Evolutionary conservation across 1,139 yeast species (phyloP).

Genomic region (Arxiozyma bovina): DNA sequence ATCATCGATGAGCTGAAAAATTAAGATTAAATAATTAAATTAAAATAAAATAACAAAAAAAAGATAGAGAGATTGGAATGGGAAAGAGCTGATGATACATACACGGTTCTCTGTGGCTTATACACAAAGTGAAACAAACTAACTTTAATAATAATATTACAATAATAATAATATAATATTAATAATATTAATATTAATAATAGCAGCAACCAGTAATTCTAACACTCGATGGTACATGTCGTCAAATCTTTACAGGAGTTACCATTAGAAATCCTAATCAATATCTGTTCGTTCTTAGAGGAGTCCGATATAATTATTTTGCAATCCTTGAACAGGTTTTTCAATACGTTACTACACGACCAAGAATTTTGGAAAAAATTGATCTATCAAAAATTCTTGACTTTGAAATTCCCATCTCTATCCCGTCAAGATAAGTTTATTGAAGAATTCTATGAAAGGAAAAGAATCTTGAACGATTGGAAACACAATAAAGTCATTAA

Average conservation of each 20-base stretch:
- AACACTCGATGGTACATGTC: background rate
- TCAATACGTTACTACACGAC: conserved; percentile 47
- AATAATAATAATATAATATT: too few species aligned
- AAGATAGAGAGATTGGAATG: too few species aligned
- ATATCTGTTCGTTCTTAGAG: conserved; percentile 49
- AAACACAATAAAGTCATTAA: conserved; percentile 38
- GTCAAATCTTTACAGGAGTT: conserved; percentile 29
- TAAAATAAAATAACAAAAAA: too few species aligned
- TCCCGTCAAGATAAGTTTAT: conserved; percentile 47
- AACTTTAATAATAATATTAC: too few species aligned
- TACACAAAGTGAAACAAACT: too few species aligned
- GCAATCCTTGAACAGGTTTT: conserved; percentile 45
- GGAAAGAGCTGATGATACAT: too few species aligned
- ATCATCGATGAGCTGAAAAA: too few species aligned
- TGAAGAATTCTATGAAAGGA: conserved; percentile 46
- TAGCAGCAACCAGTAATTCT: background rate
- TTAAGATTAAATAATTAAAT: too few species aligned
- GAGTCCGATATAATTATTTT: conserved; percentile 44
- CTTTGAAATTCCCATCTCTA: conserved; percentile 46
- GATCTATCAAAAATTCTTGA: conserved; percentile 41
- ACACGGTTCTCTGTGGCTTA: too few species aligned
- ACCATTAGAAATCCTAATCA: conserved; percentile 52
- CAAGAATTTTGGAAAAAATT: conserved; percentile 55
- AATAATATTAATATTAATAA: background rate
- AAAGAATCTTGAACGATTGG: conserved; percentile 42